Percentiles rank a stretch among this genome's conserved stretches.
Evolutionary conservation across 495 filamentous ascomycete species (phyloP).

Genomic region (Aspergillus affinis): DNA sequence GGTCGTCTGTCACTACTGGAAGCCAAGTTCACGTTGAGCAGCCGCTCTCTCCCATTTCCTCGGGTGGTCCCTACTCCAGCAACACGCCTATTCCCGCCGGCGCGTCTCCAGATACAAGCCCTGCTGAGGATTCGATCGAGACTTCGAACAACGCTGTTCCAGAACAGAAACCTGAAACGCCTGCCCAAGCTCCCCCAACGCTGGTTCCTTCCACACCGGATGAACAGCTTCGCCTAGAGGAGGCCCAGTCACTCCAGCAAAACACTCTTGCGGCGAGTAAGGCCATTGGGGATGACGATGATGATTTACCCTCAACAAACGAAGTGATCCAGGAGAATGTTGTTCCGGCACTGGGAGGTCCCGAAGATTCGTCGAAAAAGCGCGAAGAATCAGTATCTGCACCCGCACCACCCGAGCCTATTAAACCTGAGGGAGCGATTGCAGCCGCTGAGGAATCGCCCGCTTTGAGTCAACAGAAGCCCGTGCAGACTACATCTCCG

Average conservation of each 20-base stretch:
- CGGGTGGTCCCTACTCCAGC: slow-evolving; percentile 42
- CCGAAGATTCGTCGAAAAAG: slow-evolving; percentile 28
- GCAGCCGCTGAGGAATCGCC: slow-evolving; percentile 13
- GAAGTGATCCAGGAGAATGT: slow-evolving; percentile 31
- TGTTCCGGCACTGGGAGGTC: slow-evolving; percentile 5
- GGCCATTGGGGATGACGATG: slow-evolving; percentile 17
- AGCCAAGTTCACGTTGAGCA: slow-evolving; percentile 34
- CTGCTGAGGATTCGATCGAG: slow-evolving; percentile 37
- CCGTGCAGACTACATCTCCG: slow-evolving; percentile 11
- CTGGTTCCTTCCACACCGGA: slow-evolving; percentile 46
- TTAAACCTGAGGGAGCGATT: slow-evolving; percentile 13
- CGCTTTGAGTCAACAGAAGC: slow-evolving; percentile 13
- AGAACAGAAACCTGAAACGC: slow-evolving; percentile 26
- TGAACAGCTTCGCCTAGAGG: slow-evolving; percentile 51
- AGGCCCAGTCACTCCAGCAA: slow-evolving; percentile 43
- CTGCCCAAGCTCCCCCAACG: slow-evolving; percentile 20
- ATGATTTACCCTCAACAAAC: slow-evolving; percentile 18
- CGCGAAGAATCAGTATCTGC: slow-evolving; percentile 15
- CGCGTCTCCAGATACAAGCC: slow-evolving; percentile 43
- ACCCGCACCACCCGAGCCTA: slow-evolving; percentile 12
- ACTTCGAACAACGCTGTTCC: slow-evolving; percentile 23
- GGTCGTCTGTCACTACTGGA: slow-evolving; percentile 33
- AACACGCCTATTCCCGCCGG: slow-evolving; percentile 40
- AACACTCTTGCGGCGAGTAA: slow-evolving; percentile 24
- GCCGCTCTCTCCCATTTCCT: slow-evolving; percentile 46